phyloP scores from a whole-genome alignment of 345 rosid genomes.

The Camelina sativa region DNA sequence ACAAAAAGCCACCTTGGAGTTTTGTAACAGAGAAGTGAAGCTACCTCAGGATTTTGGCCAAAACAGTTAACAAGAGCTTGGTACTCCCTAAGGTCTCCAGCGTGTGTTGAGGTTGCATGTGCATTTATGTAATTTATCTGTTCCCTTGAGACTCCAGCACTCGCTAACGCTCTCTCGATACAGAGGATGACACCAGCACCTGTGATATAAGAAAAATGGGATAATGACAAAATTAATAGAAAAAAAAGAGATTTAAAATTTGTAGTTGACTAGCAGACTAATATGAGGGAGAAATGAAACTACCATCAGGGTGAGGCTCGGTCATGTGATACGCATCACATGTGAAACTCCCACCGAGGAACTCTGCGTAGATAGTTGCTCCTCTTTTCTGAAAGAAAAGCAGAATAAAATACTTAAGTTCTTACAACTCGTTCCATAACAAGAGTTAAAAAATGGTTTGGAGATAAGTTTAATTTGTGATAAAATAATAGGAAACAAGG shows the following conservation, averaged over 20 bases:
- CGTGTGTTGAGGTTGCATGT: conserved; percentile 91
- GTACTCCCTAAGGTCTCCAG: conserved; percentile 88
- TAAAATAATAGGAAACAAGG: neutral
- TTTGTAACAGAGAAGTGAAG: conserved; percentile 25
- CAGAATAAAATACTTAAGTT: conserved; percentile 24
- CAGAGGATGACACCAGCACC: conserved; percentile 82
- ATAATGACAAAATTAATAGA: neutral
- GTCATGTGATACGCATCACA: conserved; percentile 98
- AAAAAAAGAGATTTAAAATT: neutral
- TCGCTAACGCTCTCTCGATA: conserved; percentile 84
- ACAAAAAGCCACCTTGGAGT: conserved; percentile 6
- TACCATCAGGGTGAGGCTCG: conserved; percentile 95
- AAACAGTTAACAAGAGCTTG: conserved; percentile 78
- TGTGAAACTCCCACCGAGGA: conserved; percentile 93
- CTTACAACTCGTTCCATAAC: conserved; percentile 9
- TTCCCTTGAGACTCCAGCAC: conserved; percentile 71
- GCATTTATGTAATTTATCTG: conserved; percentile 87
- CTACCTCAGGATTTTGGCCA: conserved; percentile 79
- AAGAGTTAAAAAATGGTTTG: neutral
- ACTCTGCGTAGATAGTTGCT: conserved; percentile 89
- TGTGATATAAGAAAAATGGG: conserved; percentile 35
- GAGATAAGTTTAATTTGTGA: conserved; percentile 13
- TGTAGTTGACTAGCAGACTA: neutral
- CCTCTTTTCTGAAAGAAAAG: conserved; percentile 69
- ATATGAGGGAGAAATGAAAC: conserved; percentile 1